These are phyloP conservation scores for Asterella californica DNA, from an alignment of 225 moss, liverwort and hornwort species.

Conservation along the genomic window DNA sequence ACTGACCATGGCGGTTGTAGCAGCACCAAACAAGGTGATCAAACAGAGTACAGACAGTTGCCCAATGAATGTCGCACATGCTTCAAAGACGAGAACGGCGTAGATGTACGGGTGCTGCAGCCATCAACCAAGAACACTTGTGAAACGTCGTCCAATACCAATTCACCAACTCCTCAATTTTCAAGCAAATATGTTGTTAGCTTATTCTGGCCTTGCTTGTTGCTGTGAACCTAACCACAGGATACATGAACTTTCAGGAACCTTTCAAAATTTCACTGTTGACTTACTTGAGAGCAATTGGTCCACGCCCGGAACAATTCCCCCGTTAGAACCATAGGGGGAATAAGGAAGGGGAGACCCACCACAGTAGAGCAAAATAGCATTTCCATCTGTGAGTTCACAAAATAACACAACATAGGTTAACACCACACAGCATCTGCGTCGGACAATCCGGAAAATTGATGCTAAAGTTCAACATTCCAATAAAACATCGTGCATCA, in stretches of 20 bases:
- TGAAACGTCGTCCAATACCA: neutral
- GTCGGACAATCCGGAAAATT: no score
- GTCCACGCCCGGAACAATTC: conserved; percentile 73
- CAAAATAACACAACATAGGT: neutral
- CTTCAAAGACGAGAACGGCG: conserved; percentile 73
- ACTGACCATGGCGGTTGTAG: conserved; percentile 89
- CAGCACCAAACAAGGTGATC: conserved; percentile 78
- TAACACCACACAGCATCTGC: neutral
- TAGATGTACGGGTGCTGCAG: conserved; percentile 72
- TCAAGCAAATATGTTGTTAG: neutral
- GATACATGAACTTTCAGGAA: neutral
- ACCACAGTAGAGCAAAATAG: conserved; percentile 75
- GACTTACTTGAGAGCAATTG: conserved; percentile 54
- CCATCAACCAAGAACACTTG: neutral
- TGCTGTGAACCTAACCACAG: neutral
- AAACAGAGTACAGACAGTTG: conserved; percentile 79
- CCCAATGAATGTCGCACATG: conserved; percentile 75
- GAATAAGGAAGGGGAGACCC: conserved; percentile 78
- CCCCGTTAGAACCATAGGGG: conserved; percentile 79
- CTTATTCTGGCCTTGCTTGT: no score
- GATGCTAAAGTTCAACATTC: no score
- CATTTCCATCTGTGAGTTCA: conserved; percentile 73
- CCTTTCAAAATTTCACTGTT: neutral
- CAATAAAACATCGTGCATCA: no score
- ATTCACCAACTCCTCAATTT: neutral